These are phyloP conservation scores for Danielia oregonensis DNA, from an alignment of 805 yeast genomes.

Conservation along the genomic window DNA sequence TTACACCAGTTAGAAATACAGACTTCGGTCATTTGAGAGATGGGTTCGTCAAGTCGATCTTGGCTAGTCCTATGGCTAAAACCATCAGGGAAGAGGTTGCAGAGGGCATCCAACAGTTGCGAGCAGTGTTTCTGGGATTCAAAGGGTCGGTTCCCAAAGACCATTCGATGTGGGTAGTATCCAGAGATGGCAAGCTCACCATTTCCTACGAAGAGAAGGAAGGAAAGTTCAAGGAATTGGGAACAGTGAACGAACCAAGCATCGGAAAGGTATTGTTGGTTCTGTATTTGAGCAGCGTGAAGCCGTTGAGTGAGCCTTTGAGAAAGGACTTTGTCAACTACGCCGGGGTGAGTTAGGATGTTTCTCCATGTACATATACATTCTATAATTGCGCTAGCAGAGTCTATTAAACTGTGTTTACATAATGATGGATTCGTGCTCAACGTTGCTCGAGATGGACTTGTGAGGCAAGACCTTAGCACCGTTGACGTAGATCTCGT, in stretches of 20 bases:
- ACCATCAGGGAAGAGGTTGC: constrained; percentile 35
- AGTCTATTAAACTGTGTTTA: constrained; percentile 30
- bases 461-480: constrained; percentile 99
- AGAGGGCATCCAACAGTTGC: constrained; percentile 65
- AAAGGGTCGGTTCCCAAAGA: constrained; percentile 75
- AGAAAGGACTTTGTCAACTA: constrained; percentile 36
- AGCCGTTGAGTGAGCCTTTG: constrained; percentile 60
- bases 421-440: constrained; percentile 98
- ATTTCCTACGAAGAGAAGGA: constrained; percentile 13
- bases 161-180: constrained; percentile 55
- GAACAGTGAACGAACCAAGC: constrained; percentile 57
- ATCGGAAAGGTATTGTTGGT: constrained; percentile 66
- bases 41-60: constrained; percentile 78
- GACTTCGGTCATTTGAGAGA: constrained; percentile 88
- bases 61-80: constrained; percentile 62
- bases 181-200: constrained; percentile 6
- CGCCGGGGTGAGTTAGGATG: background rate
- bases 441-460: constrained; percentile 92
- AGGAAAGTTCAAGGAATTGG: constrained; percentile 36
- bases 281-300: constrained; percentile 69
- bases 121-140: constrained; percentile 52
- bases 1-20: constrained; percentile 85
- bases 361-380: too few relatives aligned
- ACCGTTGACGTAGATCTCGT: constrained; percentile 98
- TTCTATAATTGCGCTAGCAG: background rate